Evolutionary conservation across 768 basidiomycete genomes (phyloP).

Genomic region (Suillus americanus): DNA sequence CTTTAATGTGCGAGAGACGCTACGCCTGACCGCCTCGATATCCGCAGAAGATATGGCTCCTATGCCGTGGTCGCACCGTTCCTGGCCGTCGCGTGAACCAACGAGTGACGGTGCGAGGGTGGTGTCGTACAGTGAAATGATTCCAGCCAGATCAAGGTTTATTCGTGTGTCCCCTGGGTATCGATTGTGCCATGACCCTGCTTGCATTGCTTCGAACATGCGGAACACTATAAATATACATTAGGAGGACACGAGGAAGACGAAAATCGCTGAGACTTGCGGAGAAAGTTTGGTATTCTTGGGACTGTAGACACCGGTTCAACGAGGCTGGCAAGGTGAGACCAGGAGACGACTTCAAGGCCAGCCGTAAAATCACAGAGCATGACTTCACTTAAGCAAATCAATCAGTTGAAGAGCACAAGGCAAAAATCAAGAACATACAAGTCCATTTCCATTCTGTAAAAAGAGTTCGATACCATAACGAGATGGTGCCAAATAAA

Average conservation of each 20-base stretch:
- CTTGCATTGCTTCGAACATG: conserved; percentile 15
- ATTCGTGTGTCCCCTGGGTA: conserved; percentile 29
- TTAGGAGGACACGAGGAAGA: conserved; percentile 6
- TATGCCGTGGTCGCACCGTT: conserved; percentile 22
- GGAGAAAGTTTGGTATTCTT: background rate
- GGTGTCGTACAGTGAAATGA: conserved; percentile 30
- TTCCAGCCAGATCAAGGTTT: conserved; percentile 19
- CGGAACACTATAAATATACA: background rate
- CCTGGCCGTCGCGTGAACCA: conserved; percentile 12
- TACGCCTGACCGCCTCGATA: conserved; percentile 5
- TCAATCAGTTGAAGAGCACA: background rate
- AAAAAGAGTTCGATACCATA: background rate
- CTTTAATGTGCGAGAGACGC: conserved; percentile 9
- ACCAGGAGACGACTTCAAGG: conserved; percentile 39
- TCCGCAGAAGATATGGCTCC: conserved; percentile 16
- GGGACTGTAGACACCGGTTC: background rate
- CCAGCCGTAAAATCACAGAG: conserved; percentile 46
- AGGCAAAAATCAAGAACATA: conserved; percentile 22
- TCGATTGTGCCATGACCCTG: conserved; percentile 25
- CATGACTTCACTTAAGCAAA: conserved; percentile 42
- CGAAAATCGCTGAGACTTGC: background rate
- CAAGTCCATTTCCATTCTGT: conserved; percentile 53
- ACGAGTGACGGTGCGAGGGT: conserved; percentile 20
- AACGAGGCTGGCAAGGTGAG: background rate
- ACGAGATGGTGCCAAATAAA: background rate